These are phyloP conservation scores for Wickerhamiella domercqiae DNA, from an alignment of 805 yeast species.

Conservation along the genomic window DNA sequence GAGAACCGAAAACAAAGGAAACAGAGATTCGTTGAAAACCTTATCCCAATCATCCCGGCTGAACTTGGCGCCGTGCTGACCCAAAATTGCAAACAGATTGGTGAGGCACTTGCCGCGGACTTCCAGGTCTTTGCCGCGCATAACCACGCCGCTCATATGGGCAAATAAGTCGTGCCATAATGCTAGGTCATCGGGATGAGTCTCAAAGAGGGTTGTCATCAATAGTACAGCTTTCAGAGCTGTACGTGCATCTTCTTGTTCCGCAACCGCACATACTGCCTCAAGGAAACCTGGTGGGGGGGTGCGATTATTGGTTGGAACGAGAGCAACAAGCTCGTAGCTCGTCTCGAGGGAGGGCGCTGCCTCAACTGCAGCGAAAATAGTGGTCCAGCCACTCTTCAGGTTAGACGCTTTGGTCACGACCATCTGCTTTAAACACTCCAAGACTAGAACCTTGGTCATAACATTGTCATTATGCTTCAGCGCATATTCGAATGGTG, in stretches of 20 bases:
- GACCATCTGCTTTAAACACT: conserved; percentile 77
- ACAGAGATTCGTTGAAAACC: conserved; percentile 59
- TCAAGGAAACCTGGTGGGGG: conserved; percentile 34
- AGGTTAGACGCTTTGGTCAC: conserved; percentile 56
- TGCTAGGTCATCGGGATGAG: conserved; percentile 11
- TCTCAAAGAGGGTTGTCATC: conserved; percentile 32
- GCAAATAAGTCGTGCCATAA: conserved; percentile 33
- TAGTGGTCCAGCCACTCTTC: conserved; percentile 89
- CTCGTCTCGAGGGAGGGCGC: conserved; percentile 10
- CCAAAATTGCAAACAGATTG: conserved; percentile 64
- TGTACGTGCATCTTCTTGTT: conserved; percentile 60
- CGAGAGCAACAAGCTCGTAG: conserved; percentile 8
- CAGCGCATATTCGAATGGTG: conserved; percentile 75
- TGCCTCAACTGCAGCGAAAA: conserved; percentile 53
- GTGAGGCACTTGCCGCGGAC: conserved; percentile 81
- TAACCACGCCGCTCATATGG: conserved; percentile 75
- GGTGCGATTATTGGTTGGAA: conserved; percentile 7
- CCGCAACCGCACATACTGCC: conserved; percentile 67
- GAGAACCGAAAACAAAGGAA: conserved; percentile 83
- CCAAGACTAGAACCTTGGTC: conserved; percentile 78
- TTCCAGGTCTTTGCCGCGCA: conserved; percentile 89
- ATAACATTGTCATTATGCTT: conserved; percentile 48
- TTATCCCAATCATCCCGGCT: conserved; percentile 66
- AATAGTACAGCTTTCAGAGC: conserved; percentile 71
- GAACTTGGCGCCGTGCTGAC: conserved; percentile 65